Evolutionary conservation across 2,329 filamentous ascomycete genomes (phyloP), one percentile per base, ranked within the genome.

Genomic region (Sporothrix brunneoviolacea): DNA sequence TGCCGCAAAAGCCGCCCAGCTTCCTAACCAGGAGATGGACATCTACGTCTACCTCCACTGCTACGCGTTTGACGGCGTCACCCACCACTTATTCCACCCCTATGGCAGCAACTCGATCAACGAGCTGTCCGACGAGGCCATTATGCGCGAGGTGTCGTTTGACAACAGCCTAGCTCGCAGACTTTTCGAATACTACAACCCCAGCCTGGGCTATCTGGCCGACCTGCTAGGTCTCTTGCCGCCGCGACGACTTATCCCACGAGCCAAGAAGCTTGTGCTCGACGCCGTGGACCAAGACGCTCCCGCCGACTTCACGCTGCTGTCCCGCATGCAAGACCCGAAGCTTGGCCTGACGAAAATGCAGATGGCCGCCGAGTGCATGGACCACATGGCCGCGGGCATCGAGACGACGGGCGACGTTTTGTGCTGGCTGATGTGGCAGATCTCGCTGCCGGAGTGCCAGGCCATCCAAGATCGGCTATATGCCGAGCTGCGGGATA

Each of bases 381-480:
- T 84, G 53, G 83, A 87, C 57, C 83, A 87, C 62, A 80, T 86
- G 78, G 80, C 78, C 0, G 83, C 83, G 0, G 83, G 83, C 0
- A 85, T 86, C 53, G 83, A 87, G 58, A 87, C 83, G 1, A 86
- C 83, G 0, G 82, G 83, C n/a, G 83, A 87, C 57, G 80, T 73
- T 0, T 68, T 87, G 0, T 86, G 82, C 59, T 86, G 86, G 60
- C 68, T 86, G 8, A 83, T 87, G 78, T 83, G 82, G 75, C 76
- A 85, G 60, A 69, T 88, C 2, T 86, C 83, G 1, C 76, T 79
- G 54, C 77, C 80, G 2, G 63, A 70, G 8, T 80, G 75, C 8
- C 57, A 68, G 2, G 51, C 61, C 2, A 68, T 78, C 40, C 82
- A 86, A 61, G 61, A 66, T 10, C 66, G 63, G 4, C 68, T 86